Evolutionary conservation across 768 basidiomycete genomes (phyloP).

Genomic region (Tylopilus rubrobrunneus): DNA sequence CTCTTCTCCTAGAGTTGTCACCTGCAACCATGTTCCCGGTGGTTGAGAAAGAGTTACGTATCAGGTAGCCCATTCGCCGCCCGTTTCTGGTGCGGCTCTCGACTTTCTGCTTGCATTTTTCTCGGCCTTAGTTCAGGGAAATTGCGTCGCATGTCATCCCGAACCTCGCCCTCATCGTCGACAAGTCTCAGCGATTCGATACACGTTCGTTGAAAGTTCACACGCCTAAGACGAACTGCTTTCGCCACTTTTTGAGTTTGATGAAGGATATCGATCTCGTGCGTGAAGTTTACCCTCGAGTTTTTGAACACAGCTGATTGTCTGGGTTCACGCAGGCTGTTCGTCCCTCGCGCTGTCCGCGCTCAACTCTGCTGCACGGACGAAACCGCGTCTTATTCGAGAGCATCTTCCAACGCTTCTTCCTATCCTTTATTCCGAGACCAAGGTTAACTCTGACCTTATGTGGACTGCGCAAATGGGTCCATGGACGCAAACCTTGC

Average conservation of each 20-base stretch:
- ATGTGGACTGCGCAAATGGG: conserved; percentile 95
- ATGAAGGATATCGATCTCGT: conserved; percentile 90
- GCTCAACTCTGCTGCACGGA: conserved; percentile 91
- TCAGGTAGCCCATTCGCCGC: conserved; percentile 70
- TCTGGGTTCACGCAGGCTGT: conserved; percentile 57
- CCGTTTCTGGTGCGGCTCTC: conserved; percentile 70
- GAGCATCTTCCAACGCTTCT: conserved; percentile 76
- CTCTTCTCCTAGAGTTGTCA: conserved; percentile 64
- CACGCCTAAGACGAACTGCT: conserved; percentile 87
- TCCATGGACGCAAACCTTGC: conserved; percentile 95
- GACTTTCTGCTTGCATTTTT: conserved; percentile 85
- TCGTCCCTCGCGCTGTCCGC: conserved; percentile 82
- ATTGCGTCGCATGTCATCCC: conserved; percentile 82
- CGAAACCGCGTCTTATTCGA: conserved; percentile 88
- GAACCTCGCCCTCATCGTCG: conserved; percentile 60
- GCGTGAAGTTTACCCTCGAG: conserved; percentile 21
- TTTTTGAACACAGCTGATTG: not conserved
- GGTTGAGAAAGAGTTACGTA: conserved; percentile 75
- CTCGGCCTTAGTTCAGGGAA: conserved; percentile 68
- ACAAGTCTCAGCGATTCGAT: conserved; percentile 87
- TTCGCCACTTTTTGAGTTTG: conserved; percentile 80
- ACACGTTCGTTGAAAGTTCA: conserved; percentile 84
- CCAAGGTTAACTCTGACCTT: conserved; percentile 69
- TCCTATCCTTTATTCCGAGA: conserved; percentile 84
- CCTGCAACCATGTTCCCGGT: conserved; percentile 69